Evolutionary conservation across 768 basidiomycete species (phyloP), one percentile per base, ranked within the genome.

Genomic region (Lentinus brumalis): DNA sequence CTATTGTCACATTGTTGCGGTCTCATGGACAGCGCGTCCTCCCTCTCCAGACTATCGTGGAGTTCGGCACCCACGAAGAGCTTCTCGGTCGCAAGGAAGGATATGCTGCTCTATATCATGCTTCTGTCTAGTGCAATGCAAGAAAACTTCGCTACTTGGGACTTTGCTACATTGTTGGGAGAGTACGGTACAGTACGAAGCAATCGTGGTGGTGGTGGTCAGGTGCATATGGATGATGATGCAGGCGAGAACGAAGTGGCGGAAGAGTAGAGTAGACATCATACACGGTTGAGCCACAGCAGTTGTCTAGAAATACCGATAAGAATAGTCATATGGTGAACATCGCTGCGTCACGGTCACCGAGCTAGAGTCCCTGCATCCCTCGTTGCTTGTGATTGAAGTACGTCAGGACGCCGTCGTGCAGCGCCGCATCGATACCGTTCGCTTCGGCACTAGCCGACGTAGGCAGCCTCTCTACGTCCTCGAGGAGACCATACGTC

Each of bases 41-140:
- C 30, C 21, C 41, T 31, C 18, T 47, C 41, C 62, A 91, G 89
- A 87, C 83, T 3, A 86, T 92, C 67, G 81, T 83, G 31, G 89
- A 92, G 73, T 91, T 90, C 71, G 89, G 89, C 50, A 85, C 84
- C 21, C 89, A 90, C 68, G 82, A 86, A 65, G 84, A 89, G 63
- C 76, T 92, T 39, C 77, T 92, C 56, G 66, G 72, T 58, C 79
- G 74, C 65, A 79, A 83, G 66, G 87, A 87, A 57, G 74, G 85
- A 41, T 91, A 91, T 65, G 87, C 89, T 44, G 79, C 85, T 4
- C 74, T 91, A 62, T 91, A 90, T 73, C 79, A 78, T 56, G 88
- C 88, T 58, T 88, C 87, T 62, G 78, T 89, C 65, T 89, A 75
- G 73, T 50, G 7, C 49, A 41, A 30, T n/a, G 26, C 31, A 32